Conservation (phyloP, 2,329 filamentous ascomycete species). For the Aschersonia sp. region DNA sequence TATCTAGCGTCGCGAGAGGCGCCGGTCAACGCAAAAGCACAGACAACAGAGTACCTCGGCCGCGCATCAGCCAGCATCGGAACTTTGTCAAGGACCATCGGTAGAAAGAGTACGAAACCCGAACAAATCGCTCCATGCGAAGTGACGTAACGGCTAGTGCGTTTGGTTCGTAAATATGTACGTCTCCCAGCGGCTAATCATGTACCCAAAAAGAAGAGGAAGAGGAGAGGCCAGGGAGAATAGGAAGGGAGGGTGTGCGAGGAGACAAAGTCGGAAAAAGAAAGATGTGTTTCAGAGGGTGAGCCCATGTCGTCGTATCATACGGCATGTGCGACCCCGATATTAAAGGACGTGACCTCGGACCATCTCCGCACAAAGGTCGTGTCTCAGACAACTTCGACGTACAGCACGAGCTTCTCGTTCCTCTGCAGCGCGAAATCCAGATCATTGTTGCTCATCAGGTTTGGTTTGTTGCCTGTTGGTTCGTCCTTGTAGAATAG, state of each 20-base stretch:
- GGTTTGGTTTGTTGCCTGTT: slow-evolving; percentile 56
- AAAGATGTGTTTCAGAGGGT: no score
- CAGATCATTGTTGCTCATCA: slow-evolving; percentile 70
- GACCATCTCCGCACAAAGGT: neutral
- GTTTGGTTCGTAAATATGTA: slow-evolving; percentile 8
- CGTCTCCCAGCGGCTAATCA: slow-evolving; percentile 13
- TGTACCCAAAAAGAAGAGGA: slow-evolving; percentile 6
- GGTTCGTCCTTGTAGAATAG: slow-evolving; percentile 79
- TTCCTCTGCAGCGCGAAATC: slow-evolving; percentile 69
- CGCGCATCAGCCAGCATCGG: no score
- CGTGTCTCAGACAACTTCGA: slow-evolving; percentile 34
- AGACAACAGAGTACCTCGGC: no score
- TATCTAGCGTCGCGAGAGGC: no score
- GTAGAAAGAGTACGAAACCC: neutral
- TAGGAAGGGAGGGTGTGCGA: neutral
- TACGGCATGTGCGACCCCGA: neutral
- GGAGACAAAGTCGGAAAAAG: neutral
- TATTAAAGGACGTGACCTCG: neutral
- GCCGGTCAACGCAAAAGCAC: no score
- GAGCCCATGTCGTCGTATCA: no score
- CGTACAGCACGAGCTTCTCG: slow-evolving; percentile 71
- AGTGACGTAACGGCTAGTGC: slow-evolving; percentile 9
- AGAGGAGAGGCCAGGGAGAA: slow-evolving; percentile 6
- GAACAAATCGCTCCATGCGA: no score
- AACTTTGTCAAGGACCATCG: neutral